Base-by-base conservation (phyloP, 1,284 basidiomycete species). In the Amylostereum areolatum region DNA sequence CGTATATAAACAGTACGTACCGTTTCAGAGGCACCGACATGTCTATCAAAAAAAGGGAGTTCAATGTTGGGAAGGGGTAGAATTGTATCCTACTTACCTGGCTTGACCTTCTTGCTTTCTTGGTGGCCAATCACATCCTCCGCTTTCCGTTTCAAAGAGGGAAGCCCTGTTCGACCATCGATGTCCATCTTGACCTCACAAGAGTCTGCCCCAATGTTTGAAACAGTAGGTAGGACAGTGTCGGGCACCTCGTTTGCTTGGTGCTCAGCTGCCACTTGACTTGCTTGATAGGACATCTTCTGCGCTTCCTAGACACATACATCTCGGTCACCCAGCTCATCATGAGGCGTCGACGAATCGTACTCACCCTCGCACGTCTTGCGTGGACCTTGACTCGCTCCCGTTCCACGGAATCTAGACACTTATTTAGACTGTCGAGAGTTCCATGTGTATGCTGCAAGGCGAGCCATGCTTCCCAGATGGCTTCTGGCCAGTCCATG, bases 401-500 rank as follows among this genome's bases (percentile, higher is more conserved):
- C 52, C 75, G 80, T 50, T 85, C 79, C 24, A 96, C 75, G 49
- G 79, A 78, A 48, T 81, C 80, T 42, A 85, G 65, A 8, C 88
- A 85, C 6, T 75, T 71, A 36, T 91, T 80, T 12, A 97, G 66
- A 4, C 85, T 81, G 37, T 80, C 71, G 5, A 91, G 68, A 6
- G 78, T 74, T 1, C 96, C 96, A 57, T 92, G 75, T 3, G 89
- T 69, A 54, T 92, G 83, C 63, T 98, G 96, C 57, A 98, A 97
- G 11, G 76, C 69, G 4, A 85, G 62, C 85, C 91, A 97, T 0
- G 89, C 86, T 51, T 94, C 89, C 80, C 92, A 92, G 4, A 98
- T 72, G 2, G 84, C 86, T 65, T 97, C 93, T 0, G 94, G 92
- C 87, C 93, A 97, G 66, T 97, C 94, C 37, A 96, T 43, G 27